Percentiles rank a stretch among this genome's conserved stretches.
Conservation (phyloP, 1,284 basidiomycete species). For the Amylostereum chailletii region DNA sequence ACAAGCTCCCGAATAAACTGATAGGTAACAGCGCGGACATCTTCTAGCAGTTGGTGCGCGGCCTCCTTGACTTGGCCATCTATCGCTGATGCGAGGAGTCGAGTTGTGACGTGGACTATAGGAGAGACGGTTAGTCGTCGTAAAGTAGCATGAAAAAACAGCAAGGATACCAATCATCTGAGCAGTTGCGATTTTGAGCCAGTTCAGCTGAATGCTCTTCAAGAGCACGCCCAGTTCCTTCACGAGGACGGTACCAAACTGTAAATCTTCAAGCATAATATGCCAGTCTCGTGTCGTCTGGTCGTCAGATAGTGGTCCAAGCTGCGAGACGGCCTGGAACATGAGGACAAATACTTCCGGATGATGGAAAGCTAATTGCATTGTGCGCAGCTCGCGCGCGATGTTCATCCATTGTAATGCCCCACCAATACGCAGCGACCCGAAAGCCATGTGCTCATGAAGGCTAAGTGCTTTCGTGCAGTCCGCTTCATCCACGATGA, state of each 20-base stretch:
- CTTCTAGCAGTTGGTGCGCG: constrained; percentile 19
- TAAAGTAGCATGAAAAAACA: neutral
- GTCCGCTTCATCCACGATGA: constrained; percentile 30
- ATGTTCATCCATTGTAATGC: constrained; percentile 43
- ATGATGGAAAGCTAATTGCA: constrained; percentile 25
- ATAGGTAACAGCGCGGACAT: constrained; percentile 22
- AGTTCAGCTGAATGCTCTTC: constrained; percentile 21
- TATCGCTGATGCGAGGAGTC: constrained; percentile 23
- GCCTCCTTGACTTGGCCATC: constrained; percentile 5
- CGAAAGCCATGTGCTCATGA: constrained; percentile 36
- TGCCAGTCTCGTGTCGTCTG: constrained; percentile 14
- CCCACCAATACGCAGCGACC: constrained; percentile 31
- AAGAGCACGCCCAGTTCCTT: constrained; percentile 21
- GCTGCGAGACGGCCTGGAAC: constrained; percentile 32
- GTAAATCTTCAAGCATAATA: constrained; percentile 10
- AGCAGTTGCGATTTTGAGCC: constrained; percentile 30
- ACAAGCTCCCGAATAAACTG: constrained; percentile 27
- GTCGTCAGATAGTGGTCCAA: constrained; percentile 21
- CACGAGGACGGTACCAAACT: constrained; percentile 27
- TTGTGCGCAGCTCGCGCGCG: constrained; percentile 27
- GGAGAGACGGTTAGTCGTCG: neutral
- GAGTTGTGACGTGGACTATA: constrained; percentile 17
- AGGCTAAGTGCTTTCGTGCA: constrained; percentile 17
- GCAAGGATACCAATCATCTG: constrained; percentile 22
- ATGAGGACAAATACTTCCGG: constrained; percentile 32